These are phyloP conservation scores for Pichia phayaonensis DNA, from an alignment of 805 yeast genomes.

Conservation along the genomic window DNA sequence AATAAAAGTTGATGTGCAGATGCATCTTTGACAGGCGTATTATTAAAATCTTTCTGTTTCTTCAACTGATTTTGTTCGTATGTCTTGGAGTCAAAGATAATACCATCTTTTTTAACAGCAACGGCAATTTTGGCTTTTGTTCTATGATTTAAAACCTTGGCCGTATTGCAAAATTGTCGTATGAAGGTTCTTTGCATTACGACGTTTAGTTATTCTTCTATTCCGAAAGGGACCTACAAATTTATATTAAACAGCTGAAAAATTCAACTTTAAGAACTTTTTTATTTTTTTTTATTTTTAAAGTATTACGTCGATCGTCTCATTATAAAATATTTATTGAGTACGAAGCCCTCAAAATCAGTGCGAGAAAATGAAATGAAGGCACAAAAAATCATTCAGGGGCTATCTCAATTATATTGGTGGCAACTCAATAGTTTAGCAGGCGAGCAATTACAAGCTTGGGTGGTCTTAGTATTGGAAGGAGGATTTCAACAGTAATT, in stretches of 20 bases:
- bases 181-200: not conserved
- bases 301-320: not conserved
- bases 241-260: not conserved
- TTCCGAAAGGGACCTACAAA: not conserved
- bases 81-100: not conserved
- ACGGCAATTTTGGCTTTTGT: slow-evolving; percentile 11
- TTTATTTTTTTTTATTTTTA: no score
- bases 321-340: no score
- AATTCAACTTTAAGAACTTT: not conserved
- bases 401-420: no score
- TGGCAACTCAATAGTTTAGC: no score
- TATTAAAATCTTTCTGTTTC: slow-evolving; percentile 15
- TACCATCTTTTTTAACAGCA: slow-evolving; percentile 9
- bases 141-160: not conserved
- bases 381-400: no score
- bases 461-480: no score
- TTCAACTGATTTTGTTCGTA: slow-evolving; percentile 4
- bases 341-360: no score
- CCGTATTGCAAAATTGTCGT: not conserved
- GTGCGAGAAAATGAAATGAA: no score
- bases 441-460: no score
- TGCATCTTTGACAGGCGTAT: slow-evolving; percentile 18
- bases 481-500: no score
- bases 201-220: not conserved
- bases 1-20: slow-evolving; percentile 24